A percentile compares a stretch with the other conserved stretches of the same genome.
Conservation (phyloP, 495 filamentous ascomycete genomes). For the Articulospora tetracladia region DNA sequence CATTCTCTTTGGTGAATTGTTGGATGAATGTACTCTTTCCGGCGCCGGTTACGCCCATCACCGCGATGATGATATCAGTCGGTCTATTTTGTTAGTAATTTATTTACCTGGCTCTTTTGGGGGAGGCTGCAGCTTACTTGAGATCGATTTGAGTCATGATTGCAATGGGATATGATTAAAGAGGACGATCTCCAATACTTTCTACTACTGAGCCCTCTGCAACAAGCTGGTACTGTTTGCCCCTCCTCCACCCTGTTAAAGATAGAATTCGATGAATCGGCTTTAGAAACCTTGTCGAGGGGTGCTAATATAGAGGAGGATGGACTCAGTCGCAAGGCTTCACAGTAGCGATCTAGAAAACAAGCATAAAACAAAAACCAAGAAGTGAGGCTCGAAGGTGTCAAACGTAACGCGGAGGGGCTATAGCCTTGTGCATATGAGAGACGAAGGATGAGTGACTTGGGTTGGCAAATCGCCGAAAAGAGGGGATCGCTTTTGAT, state of each 20-base stretch:
- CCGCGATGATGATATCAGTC: conserved; percentile 1
- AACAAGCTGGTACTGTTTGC: neutral
- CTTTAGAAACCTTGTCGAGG: neutral
- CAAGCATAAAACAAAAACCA: neutral
- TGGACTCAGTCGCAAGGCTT: neutral
- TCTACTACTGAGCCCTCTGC: neutral
- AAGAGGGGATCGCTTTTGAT: neutral
- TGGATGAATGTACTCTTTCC: conserved; percentile 8
- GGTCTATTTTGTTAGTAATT: neutral
- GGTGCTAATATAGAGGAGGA: neutral
- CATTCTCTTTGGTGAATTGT: neutral
- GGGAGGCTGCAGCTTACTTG: neutral
- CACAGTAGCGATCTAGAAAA: neutral
- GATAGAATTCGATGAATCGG: neutral
- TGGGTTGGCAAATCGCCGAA: neutral
- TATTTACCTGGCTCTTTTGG: neutral
- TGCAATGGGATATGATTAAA: neutral
- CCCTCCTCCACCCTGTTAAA: neutral
- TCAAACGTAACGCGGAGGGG: neutral
- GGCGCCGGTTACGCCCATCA: conserved; percentile 3
- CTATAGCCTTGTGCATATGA: neutral
- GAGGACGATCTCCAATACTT: neutral
- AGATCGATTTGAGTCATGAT: neutral
- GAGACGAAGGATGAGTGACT: neutral
- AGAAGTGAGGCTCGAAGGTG: neutral